A percentile compares a stretch with the other conserved stretches of the same genome.
Evolutionary conservation across 1,284 basidiomycete species (phyloP).

Genomic region (Meira nashicola): DNA sequence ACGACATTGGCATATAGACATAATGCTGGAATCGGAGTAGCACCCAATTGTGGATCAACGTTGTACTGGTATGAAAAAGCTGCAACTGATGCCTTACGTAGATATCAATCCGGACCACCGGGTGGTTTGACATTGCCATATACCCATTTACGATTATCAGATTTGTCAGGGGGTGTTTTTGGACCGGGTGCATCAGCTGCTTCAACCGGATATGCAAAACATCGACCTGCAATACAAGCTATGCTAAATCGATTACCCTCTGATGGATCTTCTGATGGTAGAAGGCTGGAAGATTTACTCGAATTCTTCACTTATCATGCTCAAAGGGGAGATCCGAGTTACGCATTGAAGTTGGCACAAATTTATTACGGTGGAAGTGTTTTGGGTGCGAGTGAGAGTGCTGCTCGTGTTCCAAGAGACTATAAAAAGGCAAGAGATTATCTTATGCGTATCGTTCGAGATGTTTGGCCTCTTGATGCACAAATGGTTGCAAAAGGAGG

Average conservation of each 20-base stretch:
- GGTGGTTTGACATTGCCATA: slow-evolving; percentile 82
- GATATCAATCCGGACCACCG: slow-evolving; percentile 78
- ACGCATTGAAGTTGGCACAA: slow-evolving; percentile 33
- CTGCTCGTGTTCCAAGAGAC: slow-evolving; percentile 41
- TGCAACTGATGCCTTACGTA: slow-evolving; percentile 58
- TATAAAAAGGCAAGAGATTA: slow-evolving; percentile 30
- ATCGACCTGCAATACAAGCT: slow-evolving; percentile 73
- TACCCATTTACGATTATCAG: slow-evolving; percentile 76
- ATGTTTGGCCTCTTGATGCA: slow-evolving; percentile 46
- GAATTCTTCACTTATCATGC: slow-evolving; percentile 57
- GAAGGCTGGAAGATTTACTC: slow-evolving; percentile 67
- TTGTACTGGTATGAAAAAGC: slow-evolving; percentile 41
- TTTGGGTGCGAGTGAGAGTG: slow-evolving; percentile 36
- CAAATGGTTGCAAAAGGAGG: slow-evolving; percentile 29
- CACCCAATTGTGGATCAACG: slow-evolving; percentile 61
- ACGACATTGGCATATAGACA: slow-evolving; percentile 92
- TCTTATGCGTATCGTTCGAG: slow-evolving; percentile 25
- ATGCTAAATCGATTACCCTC: slow-evolving; percentile 50
- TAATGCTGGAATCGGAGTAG: slow-evolving; percentile 80
- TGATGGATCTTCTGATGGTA: slow-evolving; percentile 22
- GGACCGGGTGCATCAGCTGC: slow-evolving; percentile 88
- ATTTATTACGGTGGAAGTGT: slow-evolving; percentile 48
- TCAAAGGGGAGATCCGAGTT: slow-evolving; percentile 29
- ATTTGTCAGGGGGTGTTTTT: slow-evolving; percentile 83
- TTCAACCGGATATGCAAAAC: slow-evolving; percentile 61